Percentiles rank a stretch among this genome's conserved stretches.
These are phyloP conservation scores for Scalesia atractyloides DNA, from an alignment of 129 eudicot species.

Conservation along the genomic window DNA sequence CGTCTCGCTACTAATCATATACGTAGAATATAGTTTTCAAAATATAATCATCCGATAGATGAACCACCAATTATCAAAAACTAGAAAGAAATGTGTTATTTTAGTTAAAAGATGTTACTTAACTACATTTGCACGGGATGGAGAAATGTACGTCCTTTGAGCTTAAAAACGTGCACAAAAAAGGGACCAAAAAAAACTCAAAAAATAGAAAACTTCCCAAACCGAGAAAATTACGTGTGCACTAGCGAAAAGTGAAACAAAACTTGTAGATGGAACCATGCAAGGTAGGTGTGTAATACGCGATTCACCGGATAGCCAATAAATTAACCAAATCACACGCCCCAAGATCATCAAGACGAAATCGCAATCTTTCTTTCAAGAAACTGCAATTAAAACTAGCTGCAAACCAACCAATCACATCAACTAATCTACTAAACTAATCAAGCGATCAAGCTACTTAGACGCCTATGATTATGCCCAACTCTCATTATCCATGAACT, in stretches of 20 bases:
- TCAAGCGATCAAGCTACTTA: background rate
- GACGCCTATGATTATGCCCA: background rate
- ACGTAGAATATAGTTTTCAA: background rate
- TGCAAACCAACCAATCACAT: too few species aligned
- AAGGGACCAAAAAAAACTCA: too few species aligned
- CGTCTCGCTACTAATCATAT: constrained; percentile 13
- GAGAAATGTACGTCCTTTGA: background rate
- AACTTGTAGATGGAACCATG: background rate
- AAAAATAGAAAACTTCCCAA: background rate
- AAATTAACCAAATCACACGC: background rate
- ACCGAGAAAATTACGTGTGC: background rate
- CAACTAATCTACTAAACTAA: background rate
- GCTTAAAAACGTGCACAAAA: background rate
- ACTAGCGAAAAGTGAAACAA: background rate
- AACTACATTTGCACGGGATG: background rate
- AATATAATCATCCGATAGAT: background rate
- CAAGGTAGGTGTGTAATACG: background rate
- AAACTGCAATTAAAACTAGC: background rate
- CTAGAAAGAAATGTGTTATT: background rate
- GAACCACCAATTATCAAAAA: background rate
- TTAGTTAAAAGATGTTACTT: background rate
- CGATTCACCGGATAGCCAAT: background rate
- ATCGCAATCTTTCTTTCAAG: background rate
- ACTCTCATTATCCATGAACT: background rate
- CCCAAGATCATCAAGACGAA: background rate